phyloP scores from a whole-genome alignment of 129 eudicot species.

The Solidago caesia region DNA sequence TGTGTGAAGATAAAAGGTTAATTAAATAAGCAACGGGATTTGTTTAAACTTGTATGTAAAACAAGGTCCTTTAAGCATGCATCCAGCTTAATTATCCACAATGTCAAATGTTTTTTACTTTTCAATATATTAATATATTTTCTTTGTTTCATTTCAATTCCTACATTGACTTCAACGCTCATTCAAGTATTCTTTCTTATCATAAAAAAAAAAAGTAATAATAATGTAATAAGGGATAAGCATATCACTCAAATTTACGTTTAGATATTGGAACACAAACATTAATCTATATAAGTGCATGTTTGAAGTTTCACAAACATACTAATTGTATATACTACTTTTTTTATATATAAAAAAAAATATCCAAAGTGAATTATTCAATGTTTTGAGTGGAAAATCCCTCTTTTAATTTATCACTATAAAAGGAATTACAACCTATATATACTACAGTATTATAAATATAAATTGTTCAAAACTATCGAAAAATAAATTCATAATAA shows the following conservation, averaged over 20 bases:
- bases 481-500: too few relatives aligned
- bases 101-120: not conserved
- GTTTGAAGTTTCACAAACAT: too few relatives aligned
- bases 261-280: not conserved
- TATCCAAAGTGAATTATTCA: too few relatives aligned
- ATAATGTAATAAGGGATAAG: not conserved
- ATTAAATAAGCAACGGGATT: conserved; percentile 11
- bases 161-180: conserved; percentile 6
- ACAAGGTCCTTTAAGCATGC: not conserved
- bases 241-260: not conserved
- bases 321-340: too few relatives aligned
- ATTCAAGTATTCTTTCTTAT: not conserved
- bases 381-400: too few relatives aligned
- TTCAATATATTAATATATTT: not conserved
- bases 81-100: not conserved
- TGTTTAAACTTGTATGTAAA: conserved; percentile 1
- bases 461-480: too few relatives aligned
- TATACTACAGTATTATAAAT: too few relatives aligned
- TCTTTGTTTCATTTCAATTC: not conserved
- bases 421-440: too few relatives aligned
- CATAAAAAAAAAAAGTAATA: not conserved
- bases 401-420: too few relatives aligned
- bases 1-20: not conserved
- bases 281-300: too few relatives aligned
- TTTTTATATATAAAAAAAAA: too few relatives aligned